Percentiles rank a stretch among this genome's conserved stretches.
phyloP scores from a whole-genome alignment of 192 early-diverging fungal species.

The Entomortierella parvispora region DNA sequence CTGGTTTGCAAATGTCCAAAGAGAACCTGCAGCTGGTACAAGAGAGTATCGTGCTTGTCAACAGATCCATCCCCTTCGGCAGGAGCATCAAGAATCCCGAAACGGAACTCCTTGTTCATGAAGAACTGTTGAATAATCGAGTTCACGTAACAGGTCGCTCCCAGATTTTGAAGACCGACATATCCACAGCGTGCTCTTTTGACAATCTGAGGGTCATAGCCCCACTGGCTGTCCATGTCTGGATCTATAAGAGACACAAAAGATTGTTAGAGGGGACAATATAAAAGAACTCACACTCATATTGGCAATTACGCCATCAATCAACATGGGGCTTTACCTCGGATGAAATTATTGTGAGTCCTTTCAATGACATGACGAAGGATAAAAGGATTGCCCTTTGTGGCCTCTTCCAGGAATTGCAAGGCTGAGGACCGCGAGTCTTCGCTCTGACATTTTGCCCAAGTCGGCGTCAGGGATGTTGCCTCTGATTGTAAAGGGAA shows the following conservation, averaged over 20 bases:
- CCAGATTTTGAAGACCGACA: slow-evolving; percentile 68
- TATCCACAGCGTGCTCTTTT: slow-evolving; percentile 53
- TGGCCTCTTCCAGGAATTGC: slow-evolving; percentile 35
- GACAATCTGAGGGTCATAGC: slow-evolving; percentile 54
- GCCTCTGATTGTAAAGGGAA: slow-evolving; percentile 19
- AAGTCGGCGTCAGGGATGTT: background rate
- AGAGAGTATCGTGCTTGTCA: slow-evolving; percentile 54
- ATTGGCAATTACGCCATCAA: background rate
- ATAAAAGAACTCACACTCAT: background rate
- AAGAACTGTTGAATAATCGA: slow-evolving; percentile 70
- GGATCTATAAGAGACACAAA: slow-evolving; percentile 14
- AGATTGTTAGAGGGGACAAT: background rate
- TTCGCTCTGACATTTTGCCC: slow-evolving; percentile 53
- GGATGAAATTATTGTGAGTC: slow-evolving; percentile 45
- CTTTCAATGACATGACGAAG: slow-evolving; percentile 45
- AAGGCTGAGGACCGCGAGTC: slow-evolving; percentile 55
- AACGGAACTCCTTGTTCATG: slow-evolving; percentile 61
- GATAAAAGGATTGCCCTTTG: slow-evolving; percentile 30
- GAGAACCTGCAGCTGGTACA: slow-evolving; percentile 61
- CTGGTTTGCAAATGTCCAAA: slow-evolving; percentile 63
- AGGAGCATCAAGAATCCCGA: slow-evolving; percentile 57
- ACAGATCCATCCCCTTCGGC: slow-evolving; percentile 25
- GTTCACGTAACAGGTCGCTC: slow-evolving; percentile 75
- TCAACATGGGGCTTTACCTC: slow-evolving; percentile 42
- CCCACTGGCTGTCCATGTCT: slow-evolving; percentile 54